Percentiles rank a stretch among this genome's conserved stretches.
Conservation (phyloP, 78 protist genomes). For the Chrysochromulina tobinii region DNA sequence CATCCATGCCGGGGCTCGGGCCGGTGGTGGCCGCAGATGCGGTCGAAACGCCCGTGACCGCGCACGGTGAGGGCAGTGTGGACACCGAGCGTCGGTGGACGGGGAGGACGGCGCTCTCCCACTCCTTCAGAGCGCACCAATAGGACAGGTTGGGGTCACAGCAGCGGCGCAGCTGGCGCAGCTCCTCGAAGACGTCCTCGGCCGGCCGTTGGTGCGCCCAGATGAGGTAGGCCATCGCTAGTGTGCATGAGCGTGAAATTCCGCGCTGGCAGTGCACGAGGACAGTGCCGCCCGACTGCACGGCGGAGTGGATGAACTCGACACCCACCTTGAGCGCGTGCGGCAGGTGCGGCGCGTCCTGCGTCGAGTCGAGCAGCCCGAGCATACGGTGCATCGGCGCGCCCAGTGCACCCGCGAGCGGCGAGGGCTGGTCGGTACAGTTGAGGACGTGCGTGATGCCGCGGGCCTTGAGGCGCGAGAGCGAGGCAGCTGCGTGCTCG, state of each 20-base stretch:
- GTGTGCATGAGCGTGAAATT: not conserved
- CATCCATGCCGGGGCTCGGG: too few relatives aligned
- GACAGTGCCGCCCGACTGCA: not conserved
- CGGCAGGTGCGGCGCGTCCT: not conserved
- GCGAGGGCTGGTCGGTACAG: not conserved
- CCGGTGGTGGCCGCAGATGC: too few relatives aligned
- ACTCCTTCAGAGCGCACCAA: conserved; percentile 2
- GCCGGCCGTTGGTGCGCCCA: not conserved
- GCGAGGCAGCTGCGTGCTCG: not conserved
- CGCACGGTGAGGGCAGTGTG: too few relatives aligned
- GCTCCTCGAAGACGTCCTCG: not conserved
- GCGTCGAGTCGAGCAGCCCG: not conserved
- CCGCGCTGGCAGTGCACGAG: conserved; percentile 14
- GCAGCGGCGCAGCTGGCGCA: not conserved
- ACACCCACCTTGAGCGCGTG: not conserved
- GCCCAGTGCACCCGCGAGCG: not conserved
- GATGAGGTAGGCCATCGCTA: not conserved
- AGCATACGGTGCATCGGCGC: not conserved
- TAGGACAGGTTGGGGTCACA: not conserved
- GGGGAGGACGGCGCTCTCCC: not conserved
- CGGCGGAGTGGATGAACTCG: not conserved
- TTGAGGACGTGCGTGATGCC: conserved; percentile 11
- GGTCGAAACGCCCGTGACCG: too few relatives aligned
- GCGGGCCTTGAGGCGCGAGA: not conserved
- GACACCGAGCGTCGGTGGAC: too few relatives aligned